Base-by-base conservation (phyloP, 192 early-diverging fungal species). In the Funneliformis geosporum region DNA sequence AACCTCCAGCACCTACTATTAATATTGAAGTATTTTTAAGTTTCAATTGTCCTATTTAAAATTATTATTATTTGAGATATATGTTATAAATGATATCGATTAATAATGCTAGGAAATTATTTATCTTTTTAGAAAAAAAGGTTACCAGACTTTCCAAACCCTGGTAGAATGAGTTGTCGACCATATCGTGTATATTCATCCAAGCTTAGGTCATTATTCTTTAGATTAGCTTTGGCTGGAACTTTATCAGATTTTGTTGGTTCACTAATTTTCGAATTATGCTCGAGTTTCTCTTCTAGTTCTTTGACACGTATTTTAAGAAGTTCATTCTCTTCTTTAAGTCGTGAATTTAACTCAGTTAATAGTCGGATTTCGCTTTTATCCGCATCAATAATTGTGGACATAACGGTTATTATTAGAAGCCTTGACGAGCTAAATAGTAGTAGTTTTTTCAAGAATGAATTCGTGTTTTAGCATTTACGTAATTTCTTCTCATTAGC, bases 1-100 rank as follows among this genome's bases (percentile, higher is more conserved):
- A 89, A 2, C 98, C 98, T 74, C 98, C 98, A n/a, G 95, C 93
- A 8, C 97, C 97, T 4, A 97, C 95, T 5, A 99, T 86, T 8
- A 98, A 85, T 64, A 96, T 93, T 0, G 90, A 86, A 23, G 91
- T 85, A 74, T 94, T 92, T 16, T 88, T 86, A 60, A 99, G 83
- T 47, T 86, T 88, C 60, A 93, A 80, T 84, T 97, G 96, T 28
- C 92, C 97, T 90, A 82, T 69, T 61, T 60, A n/a, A n/a, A n/a
- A n/a, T n/a, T n/a, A n/a, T n/a, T n/a, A n/a, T n/a, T n/a, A n/a
- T n/a, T n/a, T n/a, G n/a, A n/a, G n/a, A n/a, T n/a, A n/a, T n/a
- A n/a, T n/a, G n/a, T n/a, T n/a, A n/a, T n/a, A n/a, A n/a, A n/a
- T n/a, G n/a, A n/a, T n/a, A n/a, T n/a, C n/a, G n/a, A n/a, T n/a